A percentile compares a stretch with the other conserved stretches of the same genome.
Evolutionary conservation across 257 asterid genomes (phyloP).

Genomic region (Marsdenia floribunda): DNA sequence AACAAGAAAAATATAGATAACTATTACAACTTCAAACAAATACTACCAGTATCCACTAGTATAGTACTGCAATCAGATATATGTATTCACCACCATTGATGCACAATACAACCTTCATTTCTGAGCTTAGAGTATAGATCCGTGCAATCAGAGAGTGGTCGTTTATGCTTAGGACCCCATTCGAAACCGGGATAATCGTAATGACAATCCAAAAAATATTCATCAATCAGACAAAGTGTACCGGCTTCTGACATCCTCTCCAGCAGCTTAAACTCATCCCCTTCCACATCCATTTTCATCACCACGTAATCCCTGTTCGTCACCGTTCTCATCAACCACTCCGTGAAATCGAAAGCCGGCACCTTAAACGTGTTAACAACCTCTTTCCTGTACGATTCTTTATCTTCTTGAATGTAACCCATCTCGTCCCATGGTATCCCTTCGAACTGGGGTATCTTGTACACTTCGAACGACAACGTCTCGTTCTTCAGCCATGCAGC

Average conservation of each 20-base stretch:
- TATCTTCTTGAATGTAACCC: slow-evolving; percentile 25
- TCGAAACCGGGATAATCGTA: slow-evolving; percentile 18
- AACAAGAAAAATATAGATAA: too few relatives aligned
- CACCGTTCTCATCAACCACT: slow-evolving; percentile 32
- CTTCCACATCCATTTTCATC: slow-evolving; percentile 57
- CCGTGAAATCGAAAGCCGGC: slow-evolving; percentile 44
- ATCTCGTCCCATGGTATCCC: slow-evolving; percentile 29
- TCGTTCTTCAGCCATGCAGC: slow-evolving; percentile 54
- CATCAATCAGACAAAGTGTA: slow-evolving; percentile 41
- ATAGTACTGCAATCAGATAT: too few relatives aligned
- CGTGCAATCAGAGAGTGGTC: slow-evolving; percentile 26
- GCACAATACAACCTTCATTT: slow-evolving; percentile 36
- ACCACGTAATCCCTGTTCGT: slow-evolving; percentile 39
- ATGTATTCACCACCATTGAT: slow-evolving; percentile 50
- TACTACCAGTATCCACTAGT: too few relatives aligned
- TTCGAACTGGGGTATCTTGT: slow-evolving; percentile 26
- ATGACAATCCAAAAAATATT: slow-evolving; percentile 44
- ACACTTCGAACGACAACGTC: slow-evolving; percentile 34
- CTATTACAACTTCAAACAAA: too few relatives aligned
- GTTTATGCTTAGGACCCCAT: slow-evolving; percentile 23
- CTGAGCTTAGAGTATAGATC: slow-evolving; percentile 28
- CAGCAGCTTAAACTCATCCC: slow-evolving; percentile 36
- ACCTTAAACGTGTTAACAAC: slow-evolving; percentile 12
- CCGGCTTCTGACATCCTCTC: slow-evolving; percentile 30
- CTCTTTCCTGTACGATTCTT: slow-evolving; percentile 8